Evolutionary conservation across 768 basidiomycete species (phyloP), one percentile per base, ranked within the genome.

Genomic region (Suillus fuscotomentosus): DNA sequence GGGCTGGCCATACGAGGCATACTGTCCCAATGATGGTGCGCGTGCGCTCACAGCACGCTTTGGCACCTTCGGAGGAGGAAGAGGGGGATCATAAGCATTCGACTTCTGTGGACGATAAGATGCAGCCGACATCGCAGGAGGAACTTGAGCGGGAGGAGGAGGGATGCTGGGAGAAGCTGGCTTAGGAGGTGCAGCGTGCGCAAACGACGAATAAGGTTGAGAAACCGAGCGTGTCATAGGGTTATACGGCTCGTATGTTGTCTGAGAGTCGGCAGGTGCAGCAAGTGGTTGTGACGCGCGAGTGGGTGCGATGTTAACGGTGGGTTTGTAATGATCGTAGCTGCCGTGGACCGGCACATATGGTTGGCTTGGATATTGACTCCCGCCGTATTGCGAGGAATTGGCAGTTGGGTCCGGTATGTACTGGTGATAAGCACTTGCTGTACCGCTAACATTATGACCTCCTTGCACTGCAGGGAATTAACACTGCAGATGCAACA

Each of bases 11-110:
- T 67, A 62, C 10, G 56, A 54, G 11, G 42, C 47, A 43, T 67
- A 60, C n/a, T 60, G 61, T 6, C 59, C 54, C 15, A 51, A 36
- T 3, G 63, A 60, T 11, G 72, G 67, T 22, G 70, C 56, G 31
- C 74, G 72, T 27, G 70, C 66, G 53, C 68, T 70, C 22, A 63
- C 69, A 17, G 71, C 70, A 56, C 80, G 77, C 59, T 73, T 77
- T 41, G 77, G 56, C 56, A 75, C 74, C 64, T 78, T 83, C 20
- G 79, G 75, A 1, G 86, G 81, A 45, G 85, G 85, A 64, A 92
- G 84, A 39, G 91, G 90, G 3, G 91, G 91, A 68, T 92, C 91
- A 69, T 91, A 92, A 2, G 90, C 91, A 67, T 91, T 90, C 15
- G 79, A 80, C 41, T 85, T 75, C 76, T 86, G 90, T 27, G 88